Base-by-base conservation (phyloP, 1,284 basidiomycete genomes). In the Agroathelia rolfsii region DNA sequence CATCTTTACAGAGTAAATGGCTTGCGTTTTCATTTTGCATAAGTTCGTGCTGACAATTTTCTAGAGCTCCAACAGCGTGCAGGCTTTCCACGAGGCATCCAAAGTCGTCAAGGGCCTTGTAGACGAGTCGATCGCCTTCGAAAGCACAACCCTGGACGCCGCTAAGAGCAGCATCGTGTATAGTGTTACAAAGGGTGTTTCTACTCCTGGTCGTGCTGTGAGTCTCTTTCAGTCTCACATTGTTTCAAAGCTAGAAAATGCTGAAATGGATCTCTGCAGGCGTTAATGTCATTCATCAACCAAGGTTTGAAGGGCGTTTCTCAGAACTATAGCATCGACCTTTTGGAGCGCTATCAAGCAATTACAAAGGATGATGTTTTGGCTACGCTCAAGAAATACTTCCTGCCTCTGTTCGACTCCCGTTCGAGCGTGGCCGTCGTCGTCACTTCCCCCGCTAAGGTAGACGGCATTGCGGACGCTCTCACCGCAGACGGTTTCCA, bases 111-210 rank as follows among this genome's bases (percentile, higher is more conserved):
- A 68, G 36, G 79, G 79, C 15, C 61, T 95, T 9, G 76, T 80
- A 2, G 74, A 90, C 45, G 83, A 82, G 23, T 70, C 77, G 6
- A 75, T 89, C 45, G 68, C 72, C 29, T 63, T 99, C 8, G 86
- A 92, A 34, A 70, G 78, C 37, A 83, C 87, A 4, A 78, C 80
- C 6, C 60, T 99, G 12, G 93, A 97, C 47, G 84, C 87, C 1
- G 90, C 93, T 3, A 93, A 95, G 62, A 88, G 85, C 38, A 86
- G 77, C 34, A 78, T 96, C 45, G 89, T 94, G 6, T 97, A 80
- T 51, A 66, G 69, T 13, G 81, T 90, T 5, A 78, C 93, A 0
- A 76, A 78, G 47, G 66, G 69, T 28, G 85, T 94, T 18, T 82
- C 89, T 16, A 95, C 89, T 1, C 77, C 87, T 19, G 73, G 76